Evolutionary conservation across 225 moss, liverwort and hornwort species (phyloP), one percentile per base, ranked within the genome.

Genomic region (Takakia lepidozioides): DNA sequence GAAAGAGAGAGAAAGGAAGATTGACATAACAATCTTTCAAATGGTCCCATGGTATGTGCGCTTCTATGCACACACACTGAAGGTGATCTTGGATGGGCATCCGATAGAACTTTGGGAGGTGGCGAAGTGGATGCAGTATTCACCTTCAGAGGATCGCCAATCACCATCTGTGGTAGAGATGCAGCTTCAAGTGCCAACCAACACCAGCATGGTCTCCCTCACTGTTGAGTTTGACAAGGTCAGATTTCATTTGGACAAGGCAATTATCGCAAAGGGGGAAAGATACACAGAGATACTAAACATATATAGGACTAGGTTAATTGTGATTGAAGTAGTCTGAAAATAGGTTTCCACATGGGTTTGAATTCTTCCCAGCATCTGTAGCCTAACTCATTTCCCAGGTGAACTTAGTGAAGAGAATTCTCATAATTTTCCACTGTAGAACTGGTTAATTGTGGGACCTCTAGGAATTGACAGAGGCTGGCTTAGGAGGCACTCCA

Each of bases 41-140:
- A 65, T 83, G 50, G 75, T 87, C 66, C 80, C 95, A 4, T 98
- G 95, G 95, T 91, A 87, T 42, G 77, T 98, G 22, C 80, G 90
- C 20, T 46, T 98, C 54, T 91, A 85, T 25, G 71, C 77, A 36
- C 87, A 98, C 48, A 90, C 95, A 9, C 55, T 91, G 71, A 85
- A 74, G 56, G 83, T 84, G 49, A 51, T 57, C 13, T 59, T 85
- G 25, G 78, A 98, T 25, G 95, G 95, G 1, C 59, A 56, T 13
- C 57, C 50, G 20, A 47, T 74, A 13, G 30, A 30, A 10, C 39
- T 72, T 19, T 20, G 49, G 51, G 56, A 62, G 8, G 64, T 70
- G 21, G 62, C 29, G 3, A 64, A 85, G 48, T 55, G 60, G 46
- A 55, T 98, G 71, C 72, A 59, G 24, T 52, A 91, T 8, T 60